A percentile compares a stretch with the other conserved stretches of the same genome.
Evolutionary conservation across 129 eudicot genomes (phyloP).

Genomic region (Lactuca saligna): DNA sequence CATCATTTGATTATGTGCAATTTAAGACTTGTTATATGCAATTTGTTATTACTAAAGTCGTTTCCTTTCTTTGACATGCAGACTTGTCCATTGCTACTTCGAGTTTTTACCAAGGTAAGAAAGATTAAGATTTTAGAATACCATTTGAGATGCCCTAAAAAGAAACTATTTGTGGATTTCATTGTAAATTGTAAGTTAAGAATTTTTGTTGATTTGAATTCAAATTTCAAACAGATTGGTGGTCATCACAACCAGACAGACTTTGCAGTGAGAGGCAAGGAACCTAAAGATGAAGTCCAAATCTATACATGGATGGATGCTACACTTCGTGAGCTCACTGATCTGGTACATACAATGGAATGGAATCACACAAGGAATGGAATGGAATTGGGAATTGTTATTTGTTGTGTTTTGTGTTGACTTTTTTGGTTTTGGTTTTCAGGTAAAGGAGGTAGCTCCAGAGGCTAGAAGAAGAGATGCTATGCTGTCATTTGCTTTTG

Average conservation of each 20-base stretch:
- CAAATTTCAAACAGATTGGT: conserved; percentile 52
- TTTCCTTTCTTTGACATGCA: conserved; percentile 36
- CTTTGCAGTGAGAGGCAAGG: conserved; percentile 87
- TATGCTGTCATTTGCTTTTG: conserved; percentile 77
- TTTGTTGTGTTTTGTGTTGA: background rate
- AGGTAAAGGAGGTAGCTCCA: conserved; percentile 95
- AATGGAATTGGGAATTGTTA: too few species aligned
- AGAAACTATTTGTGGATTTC: too few species aligned
- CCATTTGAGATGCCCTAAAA: background rate
- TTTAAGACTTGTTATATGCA: too few species aligned
- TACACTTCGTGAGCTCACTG: conserved; percentile 89
- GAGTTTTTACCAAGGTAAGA: conserved; percentile 85
- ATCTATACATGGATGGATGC: conserved; percentile 99
- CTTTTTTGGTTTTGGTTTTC: conserved; percentile 21
- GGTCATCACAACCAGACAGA: conserved; percentile 75
- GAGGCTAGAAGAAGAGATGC: conserved; percentile 93
- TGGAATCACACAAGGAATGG: background rate
- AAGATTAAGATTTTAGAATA: background rate
- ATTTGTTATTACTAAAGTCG: conserved; percentile 9
- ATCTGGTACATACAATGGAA: background rate
- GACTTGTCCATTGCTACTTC: conserved; percentile 93
- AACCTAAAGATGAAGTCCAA: conserved; percentile 94
- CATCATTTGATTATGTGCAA: too few species aligned
- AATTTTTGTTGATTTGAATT: conserved; percentile 8
- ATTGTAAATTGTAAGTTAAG: background rate